These are phyloP conservation scores for Mortierella sp. DNA, from an alignment of 371 early-diverging fungal genomes.

Conservation along the genomic window DNA sequence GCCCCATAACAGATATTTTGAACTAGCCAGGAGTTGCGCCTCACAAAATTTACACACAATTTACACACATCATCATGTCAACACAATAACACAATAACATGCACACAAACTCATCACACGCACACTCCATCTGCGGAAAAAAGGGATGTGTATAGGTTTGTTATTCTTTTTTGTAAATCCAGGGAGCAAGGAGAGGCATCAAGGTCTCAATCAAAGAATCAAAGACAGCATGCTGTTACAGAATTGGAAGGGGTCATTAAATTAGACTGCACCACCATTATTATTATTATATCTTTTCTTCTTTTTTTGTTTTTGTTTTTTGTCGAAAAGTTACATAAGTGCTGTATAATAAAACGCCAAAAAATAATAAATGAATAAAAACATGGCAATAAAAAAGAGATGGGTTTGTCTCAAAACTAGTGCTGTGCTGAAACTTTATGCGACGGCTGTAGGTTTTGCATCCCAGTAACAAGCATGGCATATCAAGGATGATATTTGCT, in stretches of 20 bases:
- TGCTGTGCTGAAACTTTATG: neutral
- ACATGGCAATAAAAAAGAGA: neutral
- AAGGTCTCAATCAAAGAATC: neutral
- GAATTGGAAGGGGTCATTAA: neutral
- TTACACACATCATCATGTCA: too few species aligned
- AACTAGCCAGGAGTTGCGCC: conserved; percentile 3
- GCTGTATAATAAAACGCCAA: neutral
- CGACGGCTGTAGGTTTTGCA: neutral
- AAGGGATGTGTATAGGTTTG: neutral
- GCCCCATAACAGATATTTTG: neutral
- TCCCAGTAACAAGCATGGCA: conserved; percentile 52
- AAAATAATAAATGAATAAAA: neutral
- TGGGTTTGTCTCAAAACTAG: too few species aligned
- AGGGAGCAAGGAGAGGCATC: neutral
- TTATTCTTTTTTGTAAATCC: neutral
- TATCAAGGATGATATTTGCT: conserved; percentile 13
- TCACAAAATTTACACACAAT: neutral
- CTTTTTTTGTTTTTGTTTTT: neutral
- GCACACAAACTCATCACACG: too few species aligned
- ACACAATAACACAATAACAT: too few species aligned
- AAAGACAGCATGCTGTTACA: neutral
- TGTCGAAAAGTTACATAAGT: too few species aligned
- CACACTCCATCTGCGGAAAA: neutral
- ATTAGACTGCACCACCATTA: neutral
- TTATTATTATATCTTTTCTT: neutral